Evolutionary conservation across 106 monocot genomes (phyloP).

Genomic region (Dendrobium huoshanense): DNA sequence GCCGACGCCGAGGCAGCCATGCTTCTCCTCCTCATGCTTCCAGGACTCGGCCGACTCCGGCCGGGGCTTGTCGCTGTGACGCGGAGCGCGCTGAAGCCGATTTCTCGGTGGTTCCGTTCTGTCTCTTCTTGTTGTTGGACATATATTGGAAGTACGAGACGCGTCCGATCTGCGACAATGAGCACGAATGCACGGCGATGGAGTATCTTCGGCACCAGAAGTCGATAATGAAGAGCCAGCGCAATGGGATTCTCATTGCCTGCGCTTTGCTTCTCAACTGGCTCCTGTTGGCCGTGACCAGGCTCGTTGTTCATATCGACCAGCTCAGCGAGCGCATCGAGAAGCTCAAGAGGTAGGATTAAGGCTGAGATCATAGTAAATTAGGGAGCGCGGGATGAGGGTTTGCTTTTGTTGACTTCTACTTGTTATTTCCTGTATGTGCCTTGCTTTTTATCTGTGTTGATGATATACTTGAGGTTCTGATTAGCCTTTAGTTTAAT

Average conservation of each 20-base stretch:
- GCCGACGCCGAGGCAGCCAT: slow-evolving; percentile 78
- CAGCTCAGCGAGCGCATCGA: slow-evolving; percentile 47
- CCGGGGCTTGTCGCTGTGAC: slow-evolving; percentile 45
- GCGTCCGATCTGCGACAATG: slow-evolving; percentile 48
- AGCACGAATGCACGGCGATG: slow-evolving; percentile 53
- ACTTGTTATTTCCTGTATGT: background rate
- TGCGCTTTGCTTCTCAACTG: slow-evolving; percentile 62
- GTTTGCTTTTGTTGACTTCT: background rate
- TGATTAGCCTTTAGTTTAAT: no score
- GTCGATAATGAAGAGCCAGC: slow-evolving; percentile 76
- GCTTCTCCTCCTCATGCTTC: slow-evolving; percentile 69
- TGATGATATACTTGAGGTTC: background rate
- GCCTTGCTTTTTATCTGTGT: background rate
- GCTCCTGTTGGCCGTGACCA: slow-evolving; percentile 65
- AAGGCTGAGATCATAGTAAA: background rate
- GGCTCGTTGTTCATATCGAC: slow-evolving; percentile 39
- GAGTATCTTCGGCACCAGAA: slow-evolving; percentile 74
- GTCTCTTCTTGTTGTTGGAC: slow-evolving; percentile 69
- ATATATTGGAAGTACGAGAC: slow-evolving; percentile 94
- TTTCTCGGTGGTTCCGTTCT: slow-evolving; percentile 75
- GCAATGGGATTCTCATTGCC: slow-evolving; percentile 74
- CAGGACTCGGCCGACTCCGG: slow-evolving; percentile 66
- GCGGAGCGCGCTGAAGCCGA: slow-evolving; percentile 59
- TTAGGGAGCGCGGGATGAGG: background rate
- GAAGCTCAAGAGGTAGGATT: slow-evolving; percentile 49